Evolutionary conservation across 176 grass and related monocot species (phyloP), one percentile per base, ranked within the genome.

Genomic region (Oryza glaberrima): DNA sequence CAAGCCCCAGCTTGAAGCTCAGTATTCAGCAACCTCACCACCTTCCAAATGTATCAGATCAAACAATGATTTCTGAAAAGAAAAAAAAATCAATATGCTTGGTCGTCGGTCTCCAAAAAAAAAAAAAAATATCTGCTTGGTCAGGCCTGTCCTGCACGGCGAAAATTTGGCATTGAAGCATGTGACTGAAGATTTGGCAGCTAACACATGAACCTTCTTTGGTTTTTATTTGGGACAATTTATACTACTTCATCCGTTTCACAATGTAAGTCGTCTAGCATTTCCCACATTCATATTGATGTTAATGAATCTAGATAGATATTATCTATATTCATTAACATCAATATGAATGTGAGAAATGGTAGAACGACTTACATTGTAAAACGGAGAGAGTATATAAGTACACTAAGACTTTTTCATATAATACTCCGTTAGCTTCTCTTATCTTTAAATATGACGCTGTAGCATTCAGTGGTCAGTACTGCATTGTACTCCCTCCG

Each of bases 1-100:
- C 81, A 87, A 87, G 26, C 76, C 75, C 65, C 70, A 81, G 32
- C 63, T 84, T 84, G 69, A 86, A 74, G 28, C 7, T 90, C 88
- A 32, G 16, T 17, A 56, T 6, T 56, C 52, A 56, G 61, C 32
- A 68, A 35, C 67, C 73, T 83, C 75, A 83, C 70, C 87, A 70
- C 15, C 49, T 17, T 90, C 61, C 84, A 80, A 41, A 69, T 48
- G 75, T 35, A 20, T 20, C 6, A 56, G 52, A 19, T 19, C 4
- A 13, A 4, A 12, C 13, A 15, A 12, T 51, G 48, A 84, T 32
- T 9, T 11, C 80, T 82, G 40, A 41, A 41, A 41, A 41, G 22
- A 56, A 56, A 56, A 56, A 20, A 17, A 36, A 36, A 32, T 0
- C 15, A 54, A 54, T 4, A 4, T 56, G 52, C 15, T 56, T 56